These are phyloP conservation scores for Mimosa pudica DNA, from an alignment of 306 rosid species.

Conservation along the genomic window DNA sequence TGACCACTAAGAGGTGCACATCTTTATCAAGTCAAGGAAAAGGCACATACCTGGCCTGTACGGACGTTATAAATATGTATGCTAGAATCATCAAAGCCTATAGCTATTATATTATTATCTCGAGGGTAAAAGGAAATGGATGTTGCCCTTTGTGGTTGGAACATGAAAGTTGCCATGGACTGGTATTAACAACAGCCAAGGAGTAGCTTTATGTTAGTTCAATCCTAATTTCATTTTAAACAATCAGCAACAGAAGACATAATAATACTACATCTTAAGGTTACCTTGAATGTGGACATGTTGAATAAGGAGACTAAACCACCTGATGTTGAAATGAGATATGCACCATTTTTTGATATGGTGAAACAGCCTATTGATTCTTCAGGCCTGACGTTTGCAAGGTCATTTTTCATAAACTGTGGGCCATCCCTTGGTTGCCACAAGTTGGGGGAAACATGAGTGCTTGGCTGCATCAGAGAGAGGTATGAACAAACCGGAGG, in stretches of 20 bases:
- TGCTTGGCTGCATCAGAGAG: slow-evolving; percentile 36
- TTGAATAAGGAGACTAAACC: slow-evolving; percentile 42
- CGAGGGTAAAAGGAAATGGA: slow-evolving; percentile 38
- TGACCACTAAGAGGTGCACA: not conserved
- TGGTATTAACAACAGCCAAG: slow-evolving; percentile 29
- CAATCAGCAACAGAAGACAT: not conserved
- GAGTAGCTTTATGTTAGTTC: slow-evolving; percentile 2
- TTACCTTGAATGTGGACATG: slow-evolving; percentile 42
- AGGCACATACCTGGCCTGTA: slow-evolving; percentile 5
- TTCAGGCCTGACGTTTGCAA: not conserved
- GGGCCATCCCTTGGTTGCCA: slow-evolving; percentile 33
- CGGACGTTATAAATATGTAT: slow-evolving; percentile 35
- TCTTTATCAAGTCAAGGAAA: slow-evolving; percentile 16
- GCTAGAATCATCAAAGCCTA: slow-evolving; percentile 45
- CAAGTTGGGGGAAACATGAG: slow-evolving; percentile 30
- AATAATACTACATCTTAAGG: not conserved
- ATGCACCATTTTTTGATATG: slow-evolving; percentile 40
- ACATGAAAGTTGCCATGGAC: slow-evolving; percentile 29
- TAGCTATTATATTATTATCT: slow-evolving; percentile 43
- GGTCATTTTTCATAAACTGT: slow-evolving; percentile 42
- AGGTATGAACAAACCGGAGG: not conserved
- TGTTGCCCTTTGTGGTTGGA: slow-evolving; percentile 47
- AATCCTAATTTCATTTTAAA: not conserved
- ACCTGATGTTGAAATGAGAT: slow-evolving; percentile 48
- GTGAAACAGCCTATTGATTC: slow-evolving; percentile 35